phyloP scores from a whole-genome alignment of 345 rosid genomes.

The Syzygium aromaticum region DNA sequence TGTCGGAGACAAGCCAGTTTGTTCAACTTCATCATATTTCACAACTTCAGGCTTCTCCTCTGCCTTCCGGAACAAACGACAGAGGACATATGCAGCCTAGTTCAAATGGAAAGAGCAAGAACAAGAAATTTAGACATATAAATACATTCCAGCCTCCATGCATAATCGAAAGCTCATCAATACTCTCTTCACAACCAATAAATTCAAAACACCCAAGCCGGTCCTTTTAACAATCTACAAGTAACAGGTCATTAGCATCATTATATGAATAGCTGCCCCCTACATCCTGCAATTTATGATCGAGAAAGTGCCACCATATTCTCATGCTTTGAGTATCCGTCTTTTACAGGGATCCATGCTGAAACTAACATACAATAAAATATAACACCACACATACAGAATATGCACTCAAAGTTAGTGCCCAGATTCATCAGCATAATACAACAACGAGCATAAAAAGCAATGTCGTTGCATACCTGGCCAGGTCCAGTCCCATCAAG shows the following conservation, averaged over 20 bases:
- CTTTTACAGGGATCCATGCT: neutral
- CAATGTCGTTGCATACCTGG: slow-evolving; percentile 30
- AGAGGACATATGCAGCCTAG: slow-evolving; percentile 73
- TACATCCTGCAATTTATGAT: neutral
- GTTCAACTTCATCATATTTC: slow-evolving; percentile 48
- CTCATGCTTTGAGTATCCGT: neutral
- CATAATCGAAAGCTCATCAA: neutral
- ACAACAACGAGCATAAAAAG: neutral
- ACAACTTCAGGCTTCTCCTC: slow-evolving; percentile 33
- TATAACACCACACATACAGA: neutral
- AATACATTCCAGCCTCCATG: neutral
- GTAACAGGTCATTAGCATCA: neutral
- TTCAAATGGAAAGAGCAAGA: neutral
- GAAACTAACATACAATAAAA: neutral
- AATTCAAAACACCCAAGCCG: neutral
- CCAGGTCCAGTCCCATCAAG: slow-evolving; percentile 79
- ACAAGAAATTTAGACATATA: neutral
- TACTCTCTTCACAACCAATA: neutral
- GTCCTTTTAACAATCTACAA: neutral
- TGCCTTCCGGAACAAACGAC: slow-evolving; percentile 70
- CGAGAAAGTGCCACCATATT: neutral
- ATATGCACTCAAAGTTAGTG: neutral
- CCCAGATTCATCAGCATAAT: neutral
- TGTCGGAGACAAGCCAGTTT: slow-evolving; percentile 36
- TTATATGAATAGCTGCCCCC: neutral